Evolutionary conservation across 805 yeast species (phyloP), one percentile per base, ranked within the genome.

Genomic region (Grigorovia transvaalensis): DNA sequence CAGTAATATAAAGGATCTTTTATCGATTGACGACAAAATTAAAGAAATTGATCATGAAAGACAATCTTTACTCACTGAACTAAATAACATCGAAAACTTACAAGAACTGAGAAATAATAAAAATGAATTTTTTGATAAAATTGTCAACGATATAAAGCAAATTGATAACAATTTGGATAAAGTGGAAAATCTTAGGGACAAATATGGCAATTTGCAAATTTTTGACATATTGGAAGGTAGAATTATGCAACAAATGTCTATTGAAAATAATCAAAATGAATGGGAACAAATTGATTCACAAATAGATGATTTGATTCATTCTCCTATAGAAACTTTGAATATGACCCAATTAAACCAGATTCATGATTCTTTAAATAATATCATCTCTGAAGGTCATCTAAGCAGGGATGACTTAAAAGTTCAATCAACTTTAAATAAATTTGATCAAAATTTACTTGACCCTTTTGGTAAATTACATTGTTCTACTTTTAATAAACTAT

Each of bases 181-280:
- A 47, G 48, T 64, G 1, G 52, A 50, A 5, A 20, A 9, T 6
- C 45, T 65, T 46, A 57, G 53, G 47, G 49, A 45, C 9, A 57
- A 61, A 53, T 65, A 61, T 53, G 69, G 68, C 18, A 50, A 58
- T 50, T 49, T 61, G 49, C 38, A 51, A 29, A 54, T 61, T 4
- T 51, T 63, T 19, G 47, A 57, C 12, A 50, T 50, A 4, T 19
- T 63, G 35, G 59, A 59, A 49, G 19, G 45, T 8, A 41, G 50
- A 11, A 50, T 54, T 38, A 45, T 50, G 11, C 48, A 55, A 20
- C 52, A 54, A 41, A 54, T 49, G 4, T 49, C 51, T 5, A 29
- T 51, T 5, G 53, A 57, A 27, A 11, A 17, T 8, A 45, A 51
- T 20, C 2, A 49, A 8, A 45, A 29, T 2, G 50, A 55, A 12